These are phyloP conservation scores for Mrakia blollopis DNA, from an alignment of 768 basidiomycete species.

Conservation along the genomic window DNA sequence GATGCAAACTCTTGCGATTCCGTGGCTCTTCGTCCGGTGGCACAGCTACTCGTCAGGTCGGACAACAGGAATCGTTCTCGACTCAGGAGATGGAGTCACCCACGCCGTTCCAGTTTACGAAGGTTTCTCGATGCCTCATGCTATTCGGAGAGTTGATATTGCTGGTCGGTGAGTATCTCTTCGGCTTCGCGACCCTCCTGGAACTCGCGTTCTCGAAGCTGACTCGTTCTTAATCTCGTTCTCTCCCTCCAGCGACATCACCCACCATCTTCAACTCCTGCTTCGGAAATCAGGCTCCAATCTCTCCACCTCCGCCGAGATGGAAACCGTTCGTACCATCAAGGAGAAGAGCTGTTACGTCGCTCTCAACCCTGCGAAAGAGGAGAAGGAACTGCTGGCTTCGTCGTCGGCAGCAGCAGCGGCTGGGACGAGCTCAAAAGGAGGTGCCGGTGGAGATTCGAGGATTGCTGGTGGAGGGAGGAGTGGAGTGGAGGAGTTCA, in stretches of 20 bases:
- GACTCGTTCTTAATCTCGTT: background rate
- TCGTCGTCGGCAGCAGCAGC: conserved; percentile 35
- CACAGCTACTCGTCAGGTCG: conserved; percentile 91
- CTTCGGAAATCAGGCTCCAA: conserved; percentile 92
- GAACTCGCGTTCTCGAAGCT: background rate
- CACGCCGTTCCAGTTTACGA: conserved; percentile 99
- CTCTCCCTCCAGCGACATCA: conserved; percentile 71
- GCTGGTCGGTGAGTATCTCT: conserved; percentile 71
- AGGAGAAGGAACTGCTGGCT: conserved; percentile 75
- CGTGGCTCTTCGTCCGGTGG: conserved; percentile 20
- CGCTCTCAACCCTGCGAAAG: conserved; percentile 84
- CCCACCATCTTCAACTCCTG: conserved; percentile 89
- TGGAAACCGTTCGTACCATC: conserved; percentile 92
- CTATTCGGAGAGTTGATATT: conserved; percentile 90
- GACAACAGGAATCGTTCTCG: conserved; percentile 97
- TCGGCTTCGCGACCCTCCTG: too few relatives aligned
- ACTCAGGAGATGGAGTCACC: conserved; percentile 97
- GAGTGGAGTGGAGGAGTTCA: conserved; percentile 75
- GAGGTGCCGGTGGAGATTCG: conserved; percentile 18
- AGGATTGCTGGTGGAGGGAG: conserved; percentile 6
- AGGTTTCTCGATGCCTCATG: conserved; percentile 98
- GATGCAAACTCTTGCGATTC: background rate
- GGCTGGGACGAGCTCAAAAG: conserved; percentile 38
- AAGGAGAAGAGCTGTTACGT: conserved; percentile 99
- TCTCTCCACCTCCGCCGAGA: conserved; percentile 92